Conservation (phyloP, 768 basidiomycete genomes). For the Boletus pseudo-olivaceus region DNA sequence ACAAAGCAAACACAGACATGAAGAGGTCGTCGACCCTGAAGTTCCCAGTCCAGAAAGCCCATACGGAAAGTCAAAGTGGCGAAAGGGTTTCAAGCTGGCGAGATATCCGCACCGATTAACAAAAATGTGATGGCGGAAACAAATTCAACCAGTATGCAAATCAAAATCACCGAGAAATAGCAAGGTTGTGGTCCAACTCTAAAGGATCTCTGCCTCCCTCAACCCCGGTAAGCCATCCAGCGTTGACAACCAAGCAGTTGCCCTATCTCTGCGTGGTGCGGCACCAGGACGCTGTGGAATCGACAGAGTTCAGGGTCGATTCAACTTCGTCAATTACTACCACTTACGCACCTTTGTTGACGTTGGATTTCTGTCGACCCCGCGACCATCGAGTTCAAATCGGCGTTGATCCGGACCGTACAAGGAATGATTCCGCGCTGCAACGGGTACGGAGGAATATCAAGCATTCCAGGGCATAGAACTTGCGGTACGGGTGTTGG, state of each 20-base stretch:
- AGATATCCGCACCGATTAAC: no score
- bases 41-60: not conserved
- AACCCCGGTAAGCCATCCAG: constrained; percentile 8
- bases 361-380: not conserved
- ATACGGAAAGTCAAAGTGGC: not conserved
- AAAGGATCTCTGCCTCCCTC: constrained; percentile 2
- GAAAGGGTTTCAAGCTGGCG: not conserved
- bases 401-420: not conserved
- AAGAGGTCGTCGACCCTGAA: not conserved
- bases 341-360: constrained; percentile 16
- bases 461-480: constrained; percentile 1
- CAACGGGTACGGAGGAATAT: not conserved
- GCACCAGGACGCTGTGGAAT: not conserved
- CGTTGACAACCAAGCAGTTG: not conserved
- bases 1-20: no score
- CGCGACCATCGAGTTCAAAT: not conserved
- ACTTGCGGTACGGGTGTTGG: not conserved
- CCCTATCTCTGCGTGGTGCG: not conserved
- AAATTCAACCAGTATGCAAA: not conserved
- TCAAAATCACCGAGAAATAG: not conserved
- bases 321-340: not conserved
- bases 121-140: not conserved
- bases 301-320: not conserved
- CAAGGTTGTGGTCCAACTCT: not conserved
- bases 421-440: not conserved